Base-by-base conservation (phyloP, 2,329 filamentous ascomycete species). In the Ceratocystis papillata region DNA sequence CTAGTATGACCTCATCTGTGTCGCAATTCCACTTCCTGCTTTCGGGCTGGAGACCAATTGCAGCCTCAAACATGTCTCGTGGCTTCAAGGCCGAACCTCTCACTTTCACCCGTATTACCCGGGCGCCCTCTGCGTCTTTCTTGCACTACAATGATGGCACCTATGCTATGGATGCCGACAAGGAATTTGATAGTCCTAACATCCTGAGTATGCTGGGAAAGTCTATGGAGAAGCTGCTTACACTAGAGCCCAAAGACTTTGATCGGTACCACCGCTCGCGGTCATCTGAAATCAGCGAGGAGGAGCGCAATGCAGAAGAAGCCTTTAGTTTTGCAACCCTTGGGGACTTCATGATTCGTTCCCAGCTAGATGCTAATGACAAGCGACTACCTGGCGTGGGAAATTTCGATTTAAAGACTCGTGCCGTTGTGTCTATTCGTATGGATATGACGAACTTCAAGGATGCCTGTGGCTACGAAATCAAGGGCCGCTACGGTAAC, bases 81-180 rank as follows among this genome's bases (percentile, higher is more conserved):
- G 78, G 79, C 0, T 93, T 96, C 70, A 72, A 77, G 0, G 78
- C 82, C 1, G 81, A 86, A 5, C 81, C 80, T n/a, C 71, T 75
- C 1, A 83, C 79, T 7, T 96, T 91, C 71, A 96, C 92, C 1
- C 77, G 77, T 8, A 81, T 96, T 48, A 83, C 84, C 67, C 83
- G 86, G 70, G 83, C 84, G 0, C 93, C 94, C 0, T 82, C 86
- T 3, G 89, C 91, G 10, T 85, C 91, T 57, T 96, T 96, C 72
- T 78, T 96, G 17, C 84, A 89, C 63, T 89, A 86, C 75, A 88
- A 89, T 70, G 83, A 96, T 72, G 93, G 92, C 0, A 83, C 86
- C 0, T 99, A 99, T 73, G 92, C 93, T 4, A 94, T 99, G 67
- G 94, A 99, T 74, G 90, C 92, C 0, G 94, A 99, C 76, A 99